Base-by-base conservation (phyloP, 1,284 basidiomycete species). In the Malassezia yamatoensis region DNA sequence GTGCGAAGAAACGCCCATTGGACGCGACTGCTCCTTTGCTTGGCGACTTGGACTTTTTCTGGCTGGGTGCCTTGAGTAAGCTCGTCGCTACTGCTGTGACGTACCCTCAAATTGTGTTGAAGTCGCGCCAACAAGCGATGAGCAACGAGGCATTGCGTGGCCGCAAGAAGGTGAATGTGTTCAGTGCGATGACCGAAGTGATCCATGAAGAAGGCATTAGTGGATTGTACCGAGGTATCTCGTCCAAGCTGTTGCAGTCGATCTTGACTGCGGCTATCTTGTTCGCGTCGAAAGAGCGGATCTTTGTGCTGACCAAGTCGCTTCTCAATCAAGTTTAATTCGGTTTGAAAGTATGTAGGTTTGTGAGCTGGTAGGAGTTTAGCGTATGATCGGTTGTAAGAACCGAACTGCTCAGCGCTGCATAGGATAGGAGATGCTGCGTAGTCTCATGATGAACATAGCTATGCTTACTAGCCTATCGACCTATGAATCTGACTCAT, bases 91-190 rank as follows among this genome's bases (percentile, higher is more conserved):
- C 72, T 9, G 64, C 68, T 43, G 49, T 73, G 29, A 74, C 72
- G 2, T 74, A 74, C 51, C 72, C 72, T 5, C 72, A 74, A 58
- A 73, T 74, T 47, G 70, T 74, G 11, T 67, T 74, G 62, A 74
- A 74, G 69, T 66, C 64, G 48, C 61, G 72, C 24, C 71, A 72
- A 53, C 72, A 74, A 51, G 63, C 63, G 12, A 66, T 68, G 21
- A 61, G 58, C 47, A 63, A 49, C 55, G 66, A 65, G 29, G 6
- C 21, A 12, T n/a, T 20, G 9, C 1, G 16, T 13, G 51, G 42
- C 24, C 54, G 60, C 18, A 61, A 64, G 16, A 61, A 56, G 51
- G 59, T 55, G 43, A 74, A 74, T 58, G 66, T 74, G 49, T 69
- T 65, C 68, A 66, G 61, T 37, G 71, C 70, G 43, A 74, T 74